Evolutionary conservation across 192 early-diverging fungal genomes (phyloP).

Genomic region (Phycomyces blakesleeanus): DNA sequence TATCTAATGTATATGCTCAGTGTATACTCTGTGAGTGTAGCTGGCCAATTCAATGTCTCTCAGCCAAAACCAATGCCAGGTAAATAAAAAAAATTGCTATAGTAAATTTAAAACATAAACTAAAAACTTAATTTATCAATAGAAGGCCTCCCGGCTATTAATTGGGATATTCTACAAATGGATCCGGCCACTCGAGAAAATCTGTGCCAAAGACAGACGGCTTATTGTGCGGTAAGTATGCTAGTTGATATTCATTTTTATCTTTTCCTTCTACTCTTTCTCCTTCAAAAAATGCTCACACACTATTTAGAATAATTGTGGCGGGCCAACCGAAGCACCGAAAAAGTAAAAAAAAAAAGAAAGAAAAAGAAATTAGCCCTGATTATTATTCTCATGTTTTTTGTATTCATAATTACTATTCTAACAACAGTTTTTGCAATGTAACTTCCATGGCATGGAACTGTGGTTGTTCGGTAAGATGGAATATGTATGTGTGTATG

Average conservation of each 20-base stretch:
- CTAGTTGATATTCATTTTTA: background rate
- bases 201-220: constrained; percentile 23
- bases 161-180: constrained; percentile 24
- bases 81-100: background rate
- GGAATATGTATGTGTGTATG: too few relatives aligned
- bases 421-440: constrained; percentile 27
- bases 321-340: constrained; percentile 11
- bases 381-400: background rate
- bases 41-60: background rate
- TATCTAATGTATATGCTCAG: background rate
- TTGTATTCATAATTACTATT: too few relatives aligned
- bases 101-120: too few relatives aligned
- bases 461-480: constrained; percentile 25
- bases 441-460: constrained; percentile 26
- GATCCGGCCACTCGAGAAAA: constrained; percentile 19
- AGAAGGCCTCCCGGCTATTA: constrained; percentile 14
- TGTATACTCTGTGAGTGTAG: background rate
- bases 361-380: background rate
- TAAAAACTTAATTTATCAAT: background rate
- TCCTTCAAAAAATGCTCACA: background rate
- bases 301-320: constrained; percentile 19
- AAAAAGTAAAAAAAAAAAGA: constrained; percentile 22
- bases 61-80: background rate
- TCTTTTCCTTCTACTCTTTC: background rate
- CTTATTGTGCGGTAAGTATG: constrained; percentile 30